Base-by-base conservation (phyloP, 139 green algal genomes). In the Spirogloea muscicola region DNA sequence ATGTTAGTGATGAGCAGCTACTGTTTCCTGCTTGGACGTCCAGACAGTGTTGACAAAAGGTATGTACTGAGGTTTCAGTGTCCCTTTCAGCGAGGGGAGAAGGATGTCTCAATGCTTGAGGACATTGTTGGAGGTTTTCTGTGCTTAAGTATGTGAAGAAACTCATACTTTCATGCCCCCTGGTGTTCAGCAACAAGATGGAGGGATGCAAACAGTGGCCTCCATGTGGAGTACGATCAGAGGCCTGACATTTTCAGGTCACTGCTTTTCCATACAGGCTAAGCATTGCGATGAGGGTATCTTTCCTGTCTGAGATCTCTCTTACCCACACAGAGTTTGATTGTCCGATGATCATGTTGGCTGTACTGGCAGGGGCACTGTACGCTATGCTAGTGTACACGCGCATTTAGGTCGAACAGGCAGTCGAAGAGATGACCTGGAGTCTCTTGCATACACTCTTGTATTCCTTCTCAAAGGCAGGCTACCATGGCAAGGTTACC, bases 211-310 rank as follows among this genome's bases (percentile, higher is more conserved):
- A 86, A 94, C 34, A 96, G 87, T 72, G 80, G 80, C 49, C 93
- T 86, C 27, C 93, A 98, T 72, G 89, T 98, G 31, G 92, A 98
- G 83, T 98, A 98, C 82, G 92, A 98, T 79, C 93, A 98, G 88
- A 87, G 92, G 29, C 94, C 94, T 33, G 94, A 98, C 68, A 89
- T 97, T 3, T 98, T 98, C 86, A 76, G 87, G 63, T 72, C n/a
- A n/a, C n/a, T n/a, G n/a, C n/a, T n/a, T n/a, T n/a, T n/a, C n/a
- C n/a, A n/a, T n/a, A n/a, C n/a, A n/a, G n/a, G n/a, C n/a, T n/a
- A n/a, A n/a, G n/a, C n/a, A n/a, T n/a, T n/a, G n/a, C n/a, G n/a
- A n/a, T n/a, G n/a, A n/a, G n/a, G n/a, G n/a, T n/a, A n/a, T n/a
- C n/a, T n/a, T n/a, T n/a, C n/a, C n/a, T n/a, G n/a, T n/a, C n/a